Base-by-base conservation (phyloP, 768 basidiomycete genomes). In the Boletus sp. region DNA sequence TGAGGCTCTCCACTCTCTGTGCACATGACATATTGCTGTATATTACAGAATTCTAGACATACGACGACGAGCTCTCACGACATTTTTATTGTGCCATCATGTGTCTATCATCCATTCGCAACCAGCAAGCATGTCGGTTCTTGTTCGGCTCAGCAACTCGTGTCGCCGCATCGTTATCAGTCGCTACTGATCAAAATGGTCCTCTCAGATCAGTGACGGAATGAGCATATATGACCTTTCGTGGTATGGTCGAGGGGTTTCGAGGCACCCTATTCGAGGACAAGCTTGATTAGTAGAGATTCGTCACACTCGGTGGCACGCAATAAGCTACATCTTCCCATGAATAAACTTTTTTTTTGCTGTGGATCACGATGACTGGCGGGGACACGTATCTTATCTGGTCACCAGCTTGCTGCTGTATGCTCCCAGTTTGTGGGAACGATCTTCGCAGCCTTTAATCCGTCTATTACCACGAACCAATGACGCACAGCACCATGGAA, bases 301-400 rank as follows among this genome's bases (percentile, higher is more conserved):
- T 44, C 17, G 43, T 40, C 50, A 13, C 21, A 38, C 39, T 29
- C 40, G 13, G 37, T 44, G 47, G 47, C n/a, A 19, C 47, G 19
- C 42, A 25, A 48, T n/a, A 17, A 29, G 41, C 32, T 51, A 27
- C 11, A 27, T 11, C 13, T 21, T 35, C 29, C 19, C 38, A 39
- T 37, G 34, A 42, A 44, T 50, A 55, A 44, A 50, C n/a, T n/a
- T n/a, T n/a, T 37, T 14, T 7, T 32, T 32, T 54, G 17, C 43
- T 37, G 21, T 51, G 9, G n/a, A 50, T 25, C 30, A 23, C 23
- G 35, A 50, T 15, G 39, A 23, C n/a, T 14, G 32, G 25, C 21
- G 39, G 27, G 47, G 30, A 15, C 25, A 27, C 35, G 30, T 51
- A 59, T 59, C 58, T 59, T 55, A 60, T 59, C 58, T 45, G 11